phyloP scores from a whole-genome alignment of 148 eudicot genomes.

The Cornus controversa region DNA sequence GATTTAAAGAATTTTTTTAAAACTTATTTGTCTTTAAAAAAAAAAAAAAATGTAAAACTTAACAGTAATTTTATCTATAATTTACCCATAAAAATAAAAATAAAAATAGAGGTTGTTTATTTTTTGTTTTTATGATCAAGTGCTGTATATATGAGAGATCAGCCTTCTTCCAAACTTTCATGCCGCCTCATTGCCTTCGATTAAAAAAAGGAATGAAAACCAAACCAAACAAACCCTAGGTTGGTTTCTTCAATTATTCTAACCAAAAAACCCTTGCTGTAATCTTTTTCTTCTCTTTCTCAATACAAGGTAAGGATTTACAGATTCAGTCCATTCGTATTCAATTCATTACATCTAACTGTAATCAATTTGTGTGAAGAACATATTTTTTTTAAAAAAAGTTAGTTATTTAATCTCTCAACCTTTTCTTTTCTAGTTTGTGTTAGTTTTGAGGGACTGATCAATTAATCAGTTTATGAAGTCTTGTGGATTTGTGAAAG shows the following conservation, averaged over 20 bases:
- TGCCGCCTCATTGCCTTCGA: background rate
- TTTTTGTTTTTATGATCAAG: too few species aligned
- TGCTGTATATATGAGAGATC: too few species aligned
- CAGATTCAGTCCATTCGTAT: background rate
- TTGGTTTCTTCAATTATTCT: background rate
- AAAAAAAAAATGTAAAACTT: too few species aligned
- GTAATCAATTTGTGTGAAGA: background rate
- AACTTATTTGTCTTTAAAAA: too few species aligned
- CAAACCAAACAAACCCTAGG: background rate
- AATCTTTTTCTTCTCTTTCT: background rate
- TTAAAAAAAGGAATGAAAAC: too few species aligned
- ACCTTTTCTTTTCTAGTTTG: background rate
- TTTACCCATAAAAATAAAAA: too few species aligned
- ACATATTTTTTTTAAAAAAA: background rate
- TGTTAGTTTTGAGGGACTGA: background rate
- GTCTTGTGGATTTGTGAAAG: too few species aligned
- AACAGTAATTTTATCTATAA: too few species aligned
- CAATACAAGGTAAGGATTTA: conserved; percentile 6
- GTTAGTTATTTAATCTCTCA: background rate
- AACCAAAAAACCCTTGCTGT: conserved; percentile 3
- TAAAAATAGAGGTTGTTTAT: too few species aligned
- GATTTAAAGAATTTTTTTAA: too few species aligned
- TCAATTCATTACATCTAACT: background rate
- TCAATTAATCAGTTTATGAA: too few species aligned
- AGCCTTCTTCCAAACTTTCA: too few species aligned